Evolutionary conservation across 129 eudicot species (phyloP), one percentile per base, ranked within the genome.

Genomic region (Flaveria robusta): DNA sequence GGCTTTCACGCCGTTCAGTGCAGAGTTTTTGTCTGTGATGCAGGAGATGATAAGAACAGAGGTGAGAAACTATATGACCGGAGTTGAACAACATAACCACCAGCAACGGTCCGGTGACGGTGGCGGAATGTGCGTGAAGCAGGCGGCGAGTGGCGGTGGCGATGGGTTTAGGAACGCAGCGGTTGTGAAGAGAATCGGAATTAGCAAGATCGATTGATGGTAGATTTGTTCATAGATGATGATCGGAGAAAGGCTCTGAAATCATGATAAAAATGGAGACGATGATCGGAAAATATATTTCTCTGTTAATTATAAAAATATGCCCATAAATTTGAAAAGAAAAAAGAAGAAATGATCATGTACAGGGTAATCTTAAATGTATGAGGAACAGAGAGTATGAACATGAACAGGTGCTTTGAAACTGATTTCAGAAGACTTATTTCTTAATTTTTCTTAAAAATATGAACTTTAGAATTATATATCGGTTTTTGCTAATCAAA

Each of bases 21-120:
- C 76, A 5, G 98, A 93, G 66, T 78, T 93, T 79, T 63, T 90
- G 84, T 85, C 83, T 45, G 95, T 88, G 86, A 88, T 93, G 98
- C 92, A 93, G 73, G 98, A 86, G 13, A 93, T 93, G 98, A 88
- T 93, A 19, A 88, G 82, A 76, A 88, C 71, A 50, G 98, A 90
- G 72, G 98, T 90, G 82, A 88, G 98, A 71, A 86, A 73, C 56
- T 90, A 88, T 74, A 88, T 93, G 96, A 77, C 76, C 31, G 90
- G 87, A 4, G 82, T 85, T 13, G 90, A 81, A 39, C 84, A 86
- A 59, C 85, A 85, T 42, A 75, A 31, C 3, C 72, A 15, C 24
- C 72, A 49, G 11, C 79, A 75, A 66, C 49, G 79, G 15, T 9
- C 72, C 6, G 74, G 74, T 13, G 83, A 71, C 1, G 78, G 84